phyloP scores from a whole-genome alignment of 768 basidiomycete genomes.

The Sistotremastrum suecicum region DNA sequence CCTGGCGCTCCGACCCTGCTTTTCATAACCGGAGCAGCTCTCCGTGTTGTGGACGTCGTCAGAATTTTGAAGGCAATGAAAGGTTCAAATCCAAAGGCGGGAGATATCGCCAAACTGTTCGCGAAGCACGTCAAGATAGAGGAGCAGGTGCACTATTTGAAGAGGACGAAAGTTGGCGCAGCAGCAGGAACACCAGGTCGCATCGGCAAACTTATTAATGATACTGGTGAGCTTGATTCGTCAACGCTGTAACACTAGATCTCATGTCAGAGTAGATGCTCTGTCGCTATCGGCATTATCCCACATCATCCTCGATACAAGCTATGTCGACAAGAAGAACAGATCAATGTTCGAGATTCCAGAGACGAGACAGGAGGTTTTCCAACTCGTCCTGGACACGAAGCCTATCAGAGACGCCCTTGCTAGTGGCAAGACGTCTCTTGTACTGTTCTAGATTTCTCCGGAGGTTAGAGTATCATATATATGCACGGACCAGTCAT shows the following conservation, averaged over 20 bases:
- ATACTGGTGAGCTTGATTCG: conserved; percentile 36
- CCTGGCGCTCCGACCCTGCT: conserved; percentile 80
- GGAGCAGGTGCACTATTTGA: conserved; percentile 75
- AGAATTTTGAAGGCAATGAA: conserved; percentile 54
- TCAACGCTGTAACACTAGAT: conserved; percentile 1
- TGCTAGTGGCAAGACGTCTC: conserved; percentile 55
- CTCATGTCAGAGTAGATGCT: conserved; percentile 35
- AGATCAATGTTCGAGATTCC: conserved; percentile 67
- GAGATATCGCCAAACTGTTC: conserved; percentile 90
- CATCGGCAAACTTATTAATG: conserved; percentile 71
- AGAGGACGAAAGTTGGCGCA: conserved; percentile 71
- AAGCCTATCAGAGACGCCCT: conserved; percentile 48
- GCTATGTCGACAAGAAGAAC: conserved; percentile 62
- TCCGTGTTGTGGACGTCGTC: conserved; percentile 83
- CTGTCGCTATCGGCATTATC: conserved; percentile 60
- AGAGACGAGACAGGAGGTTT: conserved; percentile 71
- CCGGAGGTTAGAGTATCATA: background rate
- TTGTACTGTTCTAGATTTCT: conserved; percentile 56
- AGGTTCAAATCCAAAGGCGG: conserved; percentile 68
- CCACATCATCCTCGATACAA: conserved; percentile 72
- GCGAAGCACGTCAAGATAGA: conserved; percentile 88
- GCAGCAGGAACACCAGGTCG: conserved; percentile 90
- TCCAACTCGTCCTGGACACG: conserved; percentile 55
- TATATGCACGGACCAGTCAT: background rate
- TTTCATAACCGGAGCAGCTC: conserved; percentile 76